Evolutionary conservation across 345 rosid species (phyloP), one percentile per base, ranked within the genome.

Genomic region (Eucalyptus coolabah): DNA sequence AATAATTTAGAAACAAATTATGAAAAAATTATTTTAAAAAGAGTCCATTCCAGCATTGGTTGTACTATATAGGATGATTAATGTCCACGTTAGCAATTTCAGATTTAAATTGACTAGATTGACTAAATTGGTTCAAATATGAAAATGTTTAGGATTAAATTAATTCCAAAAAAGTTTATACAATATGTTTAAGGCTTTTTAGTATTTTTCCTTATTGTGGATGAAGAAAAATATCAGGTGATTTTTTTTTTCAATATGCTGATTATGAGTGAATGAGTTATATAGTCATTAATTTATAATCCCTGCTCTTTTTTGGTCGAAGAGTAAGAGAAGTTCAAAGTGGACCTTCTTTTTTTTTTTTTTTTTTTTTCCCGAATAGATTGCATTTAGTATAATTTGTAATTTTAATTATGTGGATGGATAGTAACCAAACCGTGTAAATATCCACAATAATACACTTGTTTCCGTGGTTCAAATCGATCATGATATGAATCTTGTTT

Each of bases 71-170:
- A 60, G 16, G 32, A 60, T 28, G 4, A 12, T 28, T 26, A 12
- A 28, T 6, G 7, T 28, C 1, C 15, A 63, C 0, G 1, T 63
- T 0, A 12, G 69, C 34, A 30, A 63, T 63, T 63, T 63, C 8
- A 13, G 2, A 26, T 26, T 14, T 28, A 63, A 63, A 30, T 6
- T 2, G 4, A 30, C 8, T 3, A 2, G 4, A 63, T 63, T 1
- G 17, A 28, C 15, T 63, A 3, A 63, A 63, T 63, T 63, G 8
- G 8, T 6, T 1, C 8, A 28, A 63, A 63, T 63, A 13, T 6
- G 16, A 30, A 63, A 63, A 63, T 30, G 30, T 63, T 60, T 63
- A 63, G 1, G 17, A 12, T 14, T 26, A 56, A 24, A 56, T 56
- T 24, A 56, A 4, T 56, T 56, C 14, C 24, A 24, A 24, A 23